Evolutionary conservation across 441 rosid species (phyloP), one percentile per base, ranked within the genome.

Genomic region (Sinapis alba): DNA sequence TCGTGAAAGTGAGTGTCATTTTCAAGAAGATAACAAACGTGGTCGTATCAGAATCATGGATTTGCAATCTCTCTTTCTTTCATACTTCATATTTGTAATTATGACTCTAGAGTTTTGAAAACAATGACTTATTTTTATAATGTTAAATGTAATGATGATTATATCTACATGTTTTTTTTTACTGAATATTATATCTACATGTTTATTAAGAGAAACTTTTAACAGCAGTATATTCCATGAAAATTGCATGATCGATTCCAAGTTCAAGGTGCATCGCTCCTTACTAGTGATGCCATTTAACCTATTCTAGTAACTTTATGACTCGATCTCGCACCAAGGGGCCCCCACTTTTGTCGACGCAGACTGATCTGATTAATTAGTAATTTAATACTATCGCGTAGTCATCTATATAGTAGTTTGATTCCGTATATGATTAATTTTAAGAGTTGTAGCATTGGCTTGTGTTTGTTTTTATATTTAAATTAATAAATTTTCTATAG

Each of bases 301-400:
- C 72, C 24, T 74, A 19, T 45, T 65, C n/a, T 38, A 11, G 62
- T 32, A 36, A 60, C 78, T 75, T 75, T 68, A 75, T 67, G 72
- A 60, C 62, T 74, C 73, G 78, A 67, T 60, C 73, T 74, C 21
- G 78, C 78, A 74, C 73, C 68, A 60, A 59, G 27, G 59, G 67
- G 18, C 73, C 32, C 69, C 68, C 16, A 74, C 68, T 50, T 47
- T 67, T 45, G 65, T 59, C 41, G 72, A 66, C 67, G 53, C 53
- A 3, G 15, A 58, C 34, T 32, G 7, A 58, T 74, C 51, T 57
- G 20, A 23, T 28, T 45, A 28, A 10, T 65, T 57, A 36, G 1
- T 16, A 19, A 8, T 54, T 10, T 50, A 20, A 20, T 36, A 20
- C 11, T 54, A 27, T 38, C 34, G 59, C 30, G 1, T 73, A n/a